phyloP scores from a whole-genome alignment of 768 basidiomycete species.

The Hemileccinum rubropunctum region DNA sequence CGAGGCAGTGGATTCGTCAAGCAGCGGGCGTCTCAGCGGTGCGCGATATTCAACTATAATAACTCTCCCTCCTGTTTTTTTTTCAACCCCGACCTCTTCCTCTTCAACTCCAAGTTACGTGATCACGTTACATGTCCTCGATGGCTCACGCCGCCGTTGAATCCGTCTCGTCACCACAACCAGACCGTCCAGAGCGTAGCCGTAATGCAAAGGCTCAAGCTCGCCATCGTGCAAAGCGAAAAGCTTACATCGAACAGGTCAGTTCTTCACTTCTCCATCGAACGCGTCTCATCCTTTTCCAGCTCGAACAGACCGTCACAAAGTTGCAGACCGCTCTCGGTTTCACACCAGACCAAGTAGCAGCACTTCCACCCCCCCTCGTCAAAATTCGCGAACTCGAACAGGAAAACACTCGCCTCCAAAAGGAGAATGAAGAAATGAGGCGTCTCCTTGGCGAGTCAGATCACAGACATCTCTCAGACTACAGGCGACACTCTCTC shows the following conservation, averaged over 20 bases:
- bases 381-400: slow-evolving; percentile 80
- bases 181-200: slow-evolving; percentile 77
- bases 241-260: slow-evolving; percentile 91
- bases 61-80: slow-evolving; percentile 35
- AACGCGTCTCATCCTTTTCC: slow-evolving; percentile 10
- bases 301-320: slow-evolving; percentile 85
- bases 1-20: slow-evolving; percentile 31
- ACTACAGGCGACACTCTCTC: slow-evolving; percentile 48
- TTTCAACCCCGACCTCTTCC: slow-evolving; percentile 51
- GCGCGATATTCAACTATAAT: slow-evolving; percentile 30
- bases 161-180: slow-evolving; percentile 35
- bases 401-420: slow-evolving; percentile 70
- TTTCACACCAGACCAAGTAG: slow-evolving; percentile 71
- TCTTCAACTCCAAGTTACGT: slow-evolving; percentile 36
- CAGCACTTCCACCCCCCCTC: slow-evolving; percentile 67
- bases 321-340: slow-evolving; percentile 77
- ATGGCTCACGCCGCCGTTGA: slow-evolving; percentile 51
- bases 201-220: slow-evolving; percentile 89
- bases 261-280: background rate
- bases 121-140: slow-evolving; percentile 56
- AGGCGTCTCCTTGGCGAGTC: slow-evolving; percentile 61
- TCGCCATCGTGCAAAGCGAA: slow-evolving; percentile 86
- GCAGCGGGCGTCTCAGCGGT: slow-evolving; percentile 31
- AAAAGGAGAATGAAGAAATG: slow-evolving; percentile 72
- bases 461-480: slow-evolving; percentile 37